Evolutionary conservation across 2,329 filamentous ascomycete species (phyloP), one percentile per base, ranked within the genome.

Genomic region (Fusarium lyarnte): DNA sequence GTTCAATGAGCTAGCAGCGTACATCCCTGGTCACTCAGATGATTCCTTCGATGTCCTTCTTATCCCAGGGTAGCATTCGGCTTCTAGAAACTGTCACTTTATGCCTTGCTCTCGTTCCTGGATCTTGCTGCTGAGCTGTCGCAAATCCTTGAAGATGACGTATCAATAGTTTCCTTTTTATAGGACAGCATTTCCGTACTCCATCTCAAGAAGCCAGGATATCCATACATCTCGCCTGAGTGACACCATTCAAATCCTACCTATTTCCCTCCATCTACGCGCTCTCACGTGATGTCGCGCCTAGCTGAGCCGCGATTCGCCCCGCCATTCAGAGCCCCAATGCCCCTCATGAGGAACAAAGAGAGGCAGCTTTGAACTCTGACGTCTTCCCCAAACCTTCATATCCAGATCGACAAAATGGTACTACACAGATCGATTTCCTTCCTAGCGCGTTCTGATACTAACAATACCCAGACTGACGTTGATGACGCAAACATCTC

Each of bases 401-500:
- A 25, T 25, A 41, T 13, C 25, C 66, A 69, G 63, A 74, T 60
- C 45, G 53, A 66, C 63, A 72, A 64, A n/a, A 74, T 74, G 71
- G 71, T 70, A 49, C 31, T 31, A 43, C 14, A 13, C 25, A n/a
- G 8, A 47, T 47, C 21, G 10, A 5, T n/a, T 10, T 19, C 13
- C 14, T 42, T 27, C 8, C 16, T 27, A 17, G 29, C 52, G 21
- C 23, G 14, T 8, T 14, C 33, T 49, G 8, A 38, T 49, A 25
- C 59, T 62, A 38, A 69, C 58, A n/a, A 29, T 13, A 43, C 41
- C 29, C 31, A 78, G 77, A 58, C 73, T 49, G 74, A 79, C 41
- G 73, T 83, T 25, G 81, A 83, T 66, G 85, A 89, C 47, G 82
- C 85, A n/a, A 84, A 87, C 73, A 85, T 89, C 75, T 93, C 92